These are phyloP conservation scores for Magnusiomyces paraingens DNA, from an alignment of 1,139 yeast genomes.

Conservation along the genomic window DNA sequence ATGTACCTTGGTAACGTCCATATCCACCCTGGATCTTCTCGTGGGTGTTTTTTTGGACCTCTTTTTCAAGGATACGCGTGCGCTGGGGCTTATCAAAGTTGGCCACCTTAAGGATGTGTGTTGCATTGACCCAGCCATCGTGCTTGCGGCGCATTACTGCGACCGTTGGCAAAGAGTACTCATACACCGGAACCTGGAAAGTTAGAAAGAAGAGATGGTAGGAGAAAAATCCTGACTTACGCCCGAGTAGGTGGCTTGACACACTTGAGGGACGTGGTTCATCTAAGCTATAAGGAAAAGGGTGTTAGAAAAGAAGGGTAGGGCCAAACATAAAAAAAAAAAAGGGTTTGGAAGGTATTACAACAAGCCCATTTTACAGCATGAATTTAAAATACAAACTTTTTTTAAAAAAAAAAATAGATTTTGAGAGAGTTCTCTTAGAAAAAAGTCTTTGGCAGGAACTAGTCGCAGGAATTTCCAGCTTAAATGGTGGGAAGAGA, in stretches of 20 bases:
- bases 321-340: too few species aligned
- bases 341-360: too few species aligned
- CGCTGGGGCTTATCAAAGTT: constrained; percentile 92
- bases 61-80: constrained; percentile 85
- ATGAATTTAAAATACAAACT: too few species aligned
- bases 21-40: constrained; percentile 97
- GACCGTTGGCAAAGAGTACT: constrained; percentile 69
- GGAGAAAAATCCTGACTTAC: not conserved
- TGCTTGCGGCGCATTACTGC: constrained; percentile 89
- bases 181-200: constrained; percentile 69
- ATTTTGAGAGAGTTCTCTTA: too few species aligned
- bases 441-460: too few species aligned
- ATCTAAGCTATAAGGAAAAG: too few species aligned
- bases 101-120: constrained; percentile 91
- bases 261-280: constrained; percentile 6
- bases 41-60: constrained; percentile 78
- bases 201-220: not conserved
- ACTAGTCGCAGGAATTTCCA: too few species aligned
- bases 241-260: constrained; percentile 17
- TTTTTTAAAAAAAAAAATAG: too few species aligned
- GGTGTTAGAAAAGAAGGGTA: too few species aligned
- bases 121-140: constrained; percentile 98
- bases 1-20: constrained; percentile 95
- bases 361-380: too few species aligned
- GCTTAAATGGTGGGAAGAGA: too few species aligned